Evolutionary conservation across 139 green algal genomes (phyloP).

Genomic region (Chlamydomonas incerta): DNA sequence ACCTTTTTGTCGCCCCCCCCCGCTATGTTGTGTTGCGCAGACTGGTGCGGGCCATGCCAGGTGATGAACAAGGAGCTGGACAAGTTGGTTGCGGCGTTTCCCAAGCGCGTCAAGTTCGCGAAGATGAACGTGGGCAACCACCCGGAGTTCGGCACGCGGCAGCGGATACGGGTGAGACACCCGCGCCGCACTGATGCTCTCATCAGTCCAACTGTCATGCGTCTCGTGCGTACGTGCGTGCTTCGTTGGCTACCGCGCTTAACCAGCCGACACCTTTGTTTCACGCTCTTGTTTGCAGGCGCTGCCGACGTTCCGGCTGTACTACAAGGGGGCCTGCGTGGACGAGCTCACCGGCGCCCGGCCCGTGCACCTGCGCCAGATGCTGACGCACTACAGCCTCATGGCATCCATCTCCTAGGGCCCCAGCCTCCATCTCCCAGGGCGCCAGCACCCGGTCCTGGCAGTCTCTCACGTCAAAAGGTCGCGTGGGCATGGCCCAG

Average conservation of each 20-base stretch:
- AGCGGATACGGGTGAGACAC: constrained; percentile 4
- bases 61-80: constrained; percentile 35
- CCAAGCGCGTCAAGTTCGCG: constrained; percentile 4
- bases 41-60: constrained; percentile 33
- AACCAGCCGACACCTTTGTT: no score
- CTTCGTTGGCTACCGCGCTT: no score
- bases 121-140: constrained; percentile 19
- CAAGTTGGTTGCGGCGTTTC: constrained; percentile 8
- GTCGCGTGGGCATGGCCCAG: no score
- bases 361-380: constrained; percentile 28
- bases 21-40: no score
- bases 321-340: constrained; percentile 23
- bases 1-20: no score
- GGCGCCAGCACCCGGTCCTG: no score
- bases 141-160: constrained; percentile 15
- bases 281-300: no score
- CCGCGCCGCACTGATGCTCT: no score
- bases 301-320: constrained; percentile 11
- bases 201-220: no score
- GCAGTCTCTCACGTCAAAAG: no score
- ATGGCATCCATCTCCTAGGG: constrained; percentile 24
- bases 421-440: no score
- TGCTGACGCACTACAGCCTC: constrained; percentile 26
- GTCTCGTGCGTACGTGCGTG: no score
- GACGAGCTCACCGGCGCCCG: constrained; percentile 27